Base-by-base conservation (phyloP, 192 early-diverging fungal genomes). In the Physocladia obscura region DNA sequence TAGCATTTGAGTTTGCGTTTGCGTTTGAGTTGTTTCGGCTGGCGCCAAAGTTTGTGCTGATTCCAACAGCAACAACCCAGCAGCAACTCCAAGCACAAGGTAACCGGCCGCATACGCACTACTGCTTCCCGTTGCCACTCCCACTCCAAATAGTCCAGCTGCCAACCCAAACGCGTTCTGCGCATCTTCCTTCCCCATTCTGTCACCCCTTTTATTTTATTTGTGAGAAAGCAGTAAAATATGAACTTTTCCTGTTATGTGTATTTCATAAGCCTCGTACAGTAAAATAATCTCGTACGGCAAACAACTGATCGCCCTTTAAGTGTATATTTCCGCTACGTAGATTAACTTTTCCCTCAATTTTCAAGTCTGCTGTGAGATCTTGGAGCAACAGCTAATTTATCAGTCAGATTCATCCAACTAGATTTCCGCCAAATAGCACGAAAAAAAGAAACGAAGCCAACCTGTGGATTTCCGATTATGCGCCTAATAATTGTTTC, bases 291-390 rank as follows among this genome's bases (percentile, higher is more conserved):
- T 68, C 65, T 29, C 65, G 50, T 27, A 68, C 65, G 35, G 65
- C 65, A 30, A 56, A 37, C 65, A 68, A 44, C 11, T 68, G 65
- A 36, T 68, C 65, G n/a, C 65, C 65, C 29, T 54, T 56, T 17
- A 68, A 35, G 8, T 31, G 19, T 26, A 68, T n/a, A 36, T 68
- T 34, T 5, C 54, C 54, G 29, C 40, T 68, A 4, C 31, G 19
- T 5, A 24, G n/a, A 15, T 68, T 68, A 3, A 68, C 47, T 11
- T 8, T 21, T 35, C 65, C 65, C 32, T 57, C 51, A 3, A 52
- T 68, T n/a, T 68, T 68, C 22, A 68, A 32, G 19, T 29, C 52
- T 22, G 17, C 22, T 22, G 21, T 21, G 6, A 68, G 19, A 11
- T 68, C 65, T 4, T 6, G n/a, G 8, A 68, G 34, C 31, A 68